Conservation (phyloP, 2,329 filamentous ascomycete genomes). For the Pseudogymnoascus destructans region DNA sequence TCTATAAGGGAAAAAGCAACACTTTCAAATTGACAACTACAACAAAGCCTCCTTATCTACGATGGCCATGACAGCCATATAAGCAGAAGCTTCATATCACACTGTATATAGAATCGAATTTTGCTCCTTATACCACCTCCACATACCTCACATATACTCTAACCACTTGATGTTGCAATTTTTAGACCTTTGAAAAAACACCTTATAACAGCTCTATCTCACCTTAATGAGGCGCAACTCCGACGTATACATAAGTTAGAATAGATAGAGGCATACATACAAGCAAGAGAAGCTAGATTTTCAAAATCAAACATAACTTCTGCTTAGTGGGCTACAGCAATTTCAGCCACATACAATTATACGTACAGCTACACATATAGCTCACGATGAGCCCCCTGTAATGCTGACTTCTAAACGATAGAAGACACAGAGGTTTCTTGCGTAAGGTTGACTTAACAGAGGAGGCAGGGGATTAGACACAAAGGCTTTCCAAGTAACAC, state of each 20-base stretch:
- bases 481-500: no score
- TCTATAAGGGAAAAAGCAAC: no score
- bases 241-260: background rate
- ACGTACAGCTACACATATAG: no score
- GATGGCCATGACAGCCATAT: slow-evolving; percentile 11
- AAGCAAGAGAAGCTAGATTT: background rate
- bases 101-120: slow-evolving; percentile 12
- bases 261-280: slow-evolving; percentile 10
- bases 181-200: slow-evolving; percentile 13
- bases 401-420: no score
- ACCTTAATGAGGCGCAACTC: no score
- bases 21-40: no score
- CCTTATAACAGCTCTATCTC: background rate
- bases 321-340: background rate
- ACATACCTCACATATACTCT: slow-evolving; percentile 12
- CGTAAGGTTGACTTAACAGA: no score
- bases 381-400: no score
- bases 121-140: slow-evolving; percentile 13
- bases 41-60: background rate
- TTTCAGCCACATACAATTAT: no score
- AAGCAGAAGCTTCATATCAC: slow-evolving; percentile 10
- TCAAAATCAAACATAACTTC: slow-evolving; percentile 3
- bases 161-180: no score
- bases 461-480: no score
- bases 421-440: no score